These are phyloP conservation scores for Allomyces javanicus DNA, from an alignment of 192 early-diverging fungal species.

Conservation along the genomic window DNA sequence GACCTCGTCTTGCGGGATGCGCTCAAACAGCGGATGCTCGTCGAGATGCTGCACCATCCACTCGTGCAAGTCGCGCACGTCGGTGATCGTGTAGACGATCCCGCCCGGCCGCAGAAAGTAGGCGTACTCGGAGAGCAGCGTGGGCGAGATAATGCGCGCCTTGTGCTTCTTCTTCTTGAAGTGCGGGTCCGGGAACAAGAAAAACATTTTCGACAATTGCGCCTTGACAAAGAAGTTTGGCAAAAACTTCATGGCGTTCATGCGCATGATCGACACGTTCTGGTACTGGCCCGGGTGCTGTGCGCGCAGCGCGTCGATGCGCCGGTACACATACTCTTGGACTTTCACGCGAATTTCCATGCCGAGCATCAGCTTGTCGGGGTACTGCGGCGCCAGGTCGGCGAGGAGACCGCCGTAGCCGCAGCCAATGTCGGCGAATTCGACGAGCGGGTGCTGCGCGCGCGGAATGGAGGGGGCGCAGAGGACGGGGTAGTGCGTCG, in stretches of 20 bases:
- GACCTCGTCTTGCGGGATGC: constrained; percentile 54
- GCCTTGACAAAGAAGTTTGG: constrained; percentile 95
- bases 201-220: constrained; percentile 90
- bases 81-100: constrained; percentile 88
- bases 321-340: constrained; percentile 71
- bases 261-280: constrained; percentile 89
- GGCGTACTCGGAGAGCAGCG: constrained; percentile 89
- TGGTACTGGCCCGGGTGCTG: constrained; percentile 67
- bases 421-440: constrained; percentile 97
- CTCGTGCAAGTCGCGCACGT: constrained; percentile 73
- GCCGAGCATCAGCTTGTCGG: constrained; percentile 80
- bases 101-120: constrained; percentile 75
- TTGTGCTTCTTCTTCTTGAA: constrained; percentile 99
- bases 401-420: constrained; percentile 88
- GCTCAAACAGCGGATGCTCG: constrained; percentile 80
- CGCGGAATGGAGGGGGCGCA: constrained; percentile 18
- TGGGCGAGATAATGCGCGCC: constrained; percentile 80
- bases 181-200: constrained; percentile 97
- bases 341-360: constrained; percentile 98
- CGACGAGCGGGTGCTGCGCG: constrained; percentile 28
- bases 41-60: constrained; percentile 95
- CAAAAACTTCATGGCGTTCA: constrained; percentile 97
- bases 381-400: constrained; percentile 75
- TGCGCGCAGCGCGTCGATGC: constrained; percentile 64
- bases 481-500: constrained; percentile 58